A percentile compares a stretch with the other conserved stretches of the same genome.
phyloP scores from a whole-genome alignment of 331 rosid genomes.

The Quercus phellos region DNA sequence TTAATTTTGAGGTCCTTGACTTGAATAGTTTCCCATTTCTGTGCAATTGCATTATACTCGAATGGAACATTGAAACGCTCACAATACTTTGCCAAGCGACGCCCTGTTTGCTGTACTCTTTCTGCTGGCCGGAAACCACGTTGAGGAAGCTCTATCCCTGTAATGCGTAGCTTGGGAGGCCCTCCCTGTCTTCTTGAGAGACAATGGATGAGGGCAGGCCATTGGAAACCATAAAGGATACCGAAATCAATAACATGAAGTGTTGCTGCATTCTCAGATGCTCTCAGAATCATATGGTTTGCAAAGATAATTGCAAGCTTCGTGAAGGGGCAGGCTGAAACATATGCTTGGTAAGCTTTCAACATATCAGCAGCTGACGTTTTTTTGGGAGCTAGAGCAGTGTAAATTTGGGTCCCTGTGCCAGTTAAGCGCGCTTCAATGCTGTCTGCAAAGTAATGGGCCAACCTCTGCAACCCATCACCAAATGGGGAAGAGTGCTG shows the following conservation, averaged over 20 bases:
- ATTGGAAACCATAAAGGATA: constrained; percentile 62
- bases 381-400: constrained; percentile 29
- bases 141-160: constrained; percentile 67
- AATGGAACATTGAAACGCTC: neutral
- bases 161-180: constrained; percentile 58
- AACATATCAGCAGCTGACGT: constrained; percentile 44
- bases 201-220: constrained; percentile 47
- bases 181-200: constrained; percentile 46
- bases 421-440: constrained; percentile 63
- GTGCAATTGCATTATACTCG: constrained; percentile 4
- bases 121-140: constrained; percentile 49
- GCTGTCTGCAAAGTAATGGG: constrained; percentile 53
- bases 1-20: neutral
- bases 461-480: constrained; percentile 47
- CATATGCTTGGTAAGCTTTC: constrained; percentile 36
- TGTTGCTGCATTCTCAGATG: constrained; percentile 16
- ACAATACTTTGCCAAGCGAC: constrained; percentile 21
- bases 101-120: constrained; percentile 34
- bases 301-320: constrained; percentile 34
- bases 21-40: constrained; percentile 7
- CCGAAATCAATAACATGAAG: constrained; percentile 66
- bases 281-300: constrained; percentile 23
- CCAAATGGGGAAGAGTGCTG: constrained; percentile 57
- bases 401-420: constrained; percentile 35
- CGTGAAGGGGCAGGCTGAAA: constrained; percentile 46